A percentile compares a stretch with the other conserved stretches of the same genome.
Conservation (phyloP, 23 red algal species). For the Gracilaria vermiculophylla region DNA sequence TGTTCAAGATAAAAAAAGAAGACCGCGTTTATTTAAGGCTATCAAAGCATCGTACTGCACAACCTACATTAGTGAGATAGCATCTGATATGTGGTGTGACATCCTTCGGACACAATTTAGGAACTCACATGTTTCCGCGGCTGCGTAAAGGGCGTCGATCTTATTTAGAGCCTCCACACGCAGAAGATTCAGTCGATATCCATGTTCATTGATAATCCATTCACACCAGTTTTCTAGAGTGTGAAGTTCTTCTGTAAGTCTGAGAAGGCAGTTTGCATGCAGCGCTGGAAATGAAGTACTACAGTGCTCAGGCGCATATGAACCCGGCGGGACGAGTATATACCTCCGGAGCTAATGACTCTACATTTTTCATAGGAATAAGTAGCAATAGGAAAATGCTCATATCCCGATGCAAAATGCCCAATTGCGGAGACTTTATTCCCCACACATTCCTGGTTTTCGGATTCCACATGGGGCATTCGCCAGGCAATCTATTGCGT, state of each 20-base stretch:
- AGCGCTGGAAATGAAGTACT: conserved; percentile 20
- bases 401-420: conserved; percentile 23
- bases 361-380: too few species aligned
- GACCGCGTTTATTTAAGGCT: too few species aligned
- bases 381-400: conserved; percentile 25
- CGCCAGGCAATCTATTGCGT: conserved; percentile 5
- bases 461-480: conserved; percentile 23
- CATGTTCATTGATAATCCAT: background rate
- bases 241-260: background rate
- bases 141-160: background rate
- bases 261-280: conserved; percentile 11
- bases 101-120: conserved; percentile 14
- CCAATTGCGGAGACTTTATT: background rate
- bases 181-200: background rate
- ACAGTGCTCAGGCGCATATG: background rate
- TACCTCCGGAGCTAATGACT: too few species aligned
- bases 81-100: background rate
- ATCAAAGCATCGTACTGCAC: too few species aligned
- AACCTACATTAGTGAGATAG: too few species aligned
- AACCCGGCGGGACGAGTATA: too few species aligned
- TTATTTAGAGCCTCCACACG: background rate
- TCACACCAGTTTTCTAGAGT: conserved; percentile 14
- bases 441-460: conserved; percentile 7
- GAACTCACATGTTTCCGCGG: background rate
- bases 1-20: too few species aligned